Evolutionary conservation across 495 filamentous ascomycete species (phyloP), one percentile per base, ranked within the genome.

Genomic region (Entonaema liquescens): DNA sequence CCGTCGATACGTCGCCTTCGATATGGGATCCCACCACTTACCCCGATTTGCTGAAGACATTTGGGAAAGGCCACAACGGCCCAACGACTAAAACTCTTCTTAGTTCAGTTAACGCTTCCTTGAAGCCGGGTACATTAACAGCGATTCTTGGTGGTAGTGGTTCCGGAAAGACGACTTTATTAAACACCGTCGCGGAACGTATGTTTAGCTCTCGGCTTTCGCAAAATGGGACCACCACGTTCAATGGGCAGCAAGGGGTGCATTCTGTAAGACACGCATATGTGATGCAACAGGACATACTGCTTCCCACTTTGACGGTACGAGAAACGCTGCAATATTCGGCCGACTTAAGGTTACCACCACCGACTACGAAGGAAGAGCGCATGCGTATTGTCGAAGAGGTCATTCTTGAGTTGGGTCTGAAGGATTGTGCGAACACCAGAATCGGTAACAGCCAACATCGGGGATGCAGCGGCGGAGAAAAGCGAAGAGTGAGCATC

Each of bases 241-340:
- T 89, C 73, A 91, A 90, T 72, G 86, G 81, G 2, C 71, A 78
- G 52, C 59, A 80, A 21, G 79, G 87, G n/a, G 77, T 89, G 17
- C 77, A 83, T 12, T 82, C 75, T 59, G 78, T 89, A 11, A 79
- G 87, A 28, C 88, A 88, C 67, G 88, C 91, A 65, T 93, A 92
- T 77, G 88, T 92, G 15, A 91, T 92, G 88, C 91, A 93, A 72
- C 88, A 93, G 57, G 91, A 93, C 76, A 83, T 92, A 44, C 79
- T 93, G 4, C 80, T 92, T 1, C 88, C 90, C 0, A 89, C 89
- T 0, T 76, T 93, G 35, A 92, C 91, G 1, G 91, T 93, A 21
- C 82, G 89, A 12, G 91, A 93, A 73, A 93, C 91, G 0, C 78
- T 93, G 44, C 83, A 77, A 31, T 92, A 92, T 70, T 87, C 91